Base-by-base conservation (phyloP, 2,329 filamentous ascomycete species). In the Penicillium sp. region DNA sequence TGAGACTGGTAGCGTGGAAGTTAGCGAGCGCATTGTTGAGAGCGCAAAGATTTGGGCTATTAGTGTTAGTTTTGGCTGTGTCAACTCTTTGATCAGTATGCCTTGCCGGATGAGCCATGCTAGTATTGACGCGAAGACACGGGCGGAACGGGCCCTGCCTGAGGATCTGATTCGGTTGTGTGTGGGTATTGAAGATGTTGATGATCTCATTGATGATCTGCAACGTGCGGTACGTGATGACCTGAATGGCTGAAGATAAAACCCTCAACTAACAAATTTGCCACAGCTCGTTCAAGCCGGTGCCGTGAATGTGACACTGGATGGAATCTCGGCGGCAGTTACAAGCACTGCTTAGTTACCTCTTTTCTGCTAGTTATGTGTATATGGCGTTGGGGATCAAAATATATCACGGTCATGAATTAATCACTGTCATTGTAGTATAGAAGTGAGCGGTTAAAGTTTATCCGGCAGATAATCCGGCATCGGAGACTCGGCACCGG, bases 91-190 rank as follows among this genome's bases (percentile, higher is more conserved):
- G 73, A 99, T 99, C 75, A 97, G 92, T 78, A 97, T 99, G 93
- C 93, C 94, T 8, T 99, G 94, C 78, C 92, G 93, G 69, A 99
- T 99, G 95, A 97, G 93, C 76, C 94, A 99, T 76, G 94, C 94
- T 37, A 96, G 91, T 71, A 99, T 99, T 69, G 94, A 97, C 71
- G 90, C 92, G 56, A 96, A 96, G 79, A 97, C 92, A 50, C 82
- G 94, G 64, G 82, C 85, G 67, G 92, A 96, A 77, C 84, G 92
- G 61, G 88, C 93, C 62, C 89, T 99, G 86, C 94, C 94, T 11
- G 94, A 99, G 76, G 94, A 99, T 73, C 89, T 99, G 57, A 97
- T 99, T 67, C 84, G 94, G 53, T 77, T 99, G 53, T 99, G 94
- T 70, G 92, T 99, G 43, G 94, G 94, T 44, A 99, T 99, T 68